These are phyloP conservation scores for Astrephomene gubernaculifera DNA, from an alignment of 139 green algal species.

Conservation along the genomic window DNA sequence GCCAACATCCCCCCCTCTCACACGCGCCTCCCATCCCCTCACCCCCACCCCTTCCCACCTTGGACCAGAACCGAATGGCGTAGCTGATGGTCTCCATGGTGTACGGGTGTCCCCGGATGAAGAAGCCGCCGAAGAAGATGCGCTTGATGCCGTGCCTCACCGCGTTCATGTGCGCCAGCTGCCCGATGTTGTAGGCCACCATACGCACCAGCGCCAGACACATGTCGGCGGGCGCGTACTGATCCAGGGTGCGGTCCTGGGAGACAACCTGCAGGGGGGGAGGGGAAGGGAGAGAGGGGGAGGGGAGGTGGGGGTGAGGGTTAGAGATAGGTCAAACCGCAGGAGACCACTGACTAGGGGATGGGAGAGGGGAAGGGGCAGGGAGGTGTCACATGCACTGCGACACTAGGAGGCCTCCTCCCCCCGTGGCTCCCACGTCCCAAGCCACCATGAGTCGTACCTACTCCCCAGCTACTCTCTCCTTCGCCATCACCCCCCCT, in stretches of 20 bases:
- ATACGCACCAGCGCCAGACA: constrained; percentile 93
- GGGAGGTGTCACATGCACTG: not conserved
- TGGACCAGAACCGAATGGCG: constrained; percentile 97
- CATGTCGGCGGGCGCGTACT: constrained; percentile 94
- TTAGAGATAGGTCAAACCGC: too few species aligned
- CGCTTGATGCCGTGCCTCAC: constrained; percentile 91
- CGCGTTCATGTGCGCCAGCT: constrained; percentile 82
- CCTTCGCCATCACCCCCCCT: not conserved
- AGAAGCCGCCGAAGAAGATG: constrained; percentile 98
- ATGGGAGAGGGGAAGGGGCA: not conserved
- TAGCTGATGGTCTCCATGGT: constrained; percentile 99
- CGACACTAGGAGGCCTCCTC: not conserved
- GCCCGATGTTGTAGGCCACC: constrained; percentile 98
- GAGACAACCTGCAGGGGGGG: constrained; percentile 52
- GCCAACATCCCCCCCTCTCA: too few species aligned
- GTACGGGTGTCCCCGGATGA: constrained; percentile 98
- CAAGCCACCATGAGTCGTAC: too few species aligned
- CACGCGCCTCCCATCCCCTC: too few species aligned
- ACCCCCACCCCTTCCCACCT: too few species aligned
- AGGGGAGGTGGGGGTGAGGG: not conserved
- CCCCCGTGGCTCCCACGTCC: not conserved
- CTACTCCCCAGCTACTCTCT: too few species aligned
- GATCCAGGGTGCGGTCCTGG: constrained; percentile 79
- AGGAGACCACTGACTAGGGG: too few species aligned
- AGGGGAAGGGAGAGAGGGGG: not conserved